phyloP scores from a whole-genome alignment of 2,329 filamentous ascomycete species.

The Alternaria sp. region DNA sequence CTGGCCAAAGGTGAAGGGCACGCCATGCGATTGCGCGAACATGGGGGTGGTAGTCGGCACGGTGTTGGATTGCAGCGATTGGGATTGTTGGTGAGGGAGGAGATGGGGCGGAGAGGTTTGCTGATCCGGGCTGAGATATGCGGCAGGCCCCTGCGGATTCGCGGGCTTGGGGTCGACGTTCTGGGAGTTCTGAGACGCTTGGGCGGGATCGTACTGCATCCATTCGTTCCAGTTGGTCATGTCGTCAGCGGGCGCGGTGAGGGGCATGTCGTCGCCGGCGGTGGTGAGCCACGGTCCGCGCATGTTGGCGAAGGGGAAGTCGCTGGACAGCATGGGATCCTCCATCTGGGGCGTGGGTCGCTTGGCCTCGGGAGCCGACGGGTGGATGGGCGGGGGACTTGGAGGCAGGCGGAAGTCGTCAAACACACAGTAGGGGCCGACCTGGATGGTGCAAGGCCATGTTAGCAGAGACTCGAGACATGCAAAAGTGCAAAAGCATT shows the following conservation, averaged over 20 bases:
- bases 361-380: conserved; percentile 13
- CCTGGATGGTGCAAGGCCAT: conserved; percentile 26
- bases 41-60: conserved; percentile 33
- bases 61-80: conserved; percentile 26
- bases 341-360: conserved; percentile 35
- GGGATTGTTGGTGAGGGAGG: conserved; percentile 35
- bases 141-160: conserved; percentile 34
- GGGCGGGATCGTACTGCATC: conserved; percentile 56
- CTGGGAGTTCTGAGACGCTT: conserved; percentile 38
- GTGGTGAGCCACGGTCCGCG: conserved; percentile 46
- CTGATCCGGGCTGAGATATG: conserved; percentile 35
- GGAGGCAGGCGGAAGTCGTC: conserved; percentile 41
- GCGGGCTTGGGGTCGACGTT: conserved; percentile 28
- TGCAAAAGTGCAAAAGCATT: conserved; percentile 2
- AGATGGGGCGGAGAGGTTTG: conserved; percentile 36
- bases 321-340: conserved; percentile 42
- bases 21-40: conserved; percentile 22
- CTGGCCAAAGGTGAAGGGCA: conserved; percentile 45
- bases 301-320: conserved; percentile 42
- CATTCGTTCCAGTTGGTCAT: conserved; percentile 54
- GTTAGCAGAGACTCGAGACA: conserved; percentile 32
- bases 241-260: conserved; percentile 39
- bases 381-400: conserved; percentile 22
- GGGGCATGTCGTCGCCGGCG: conserved; percentile 40
- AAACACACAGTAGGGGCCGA: conserved; percentile 49